A percentile compares a stretch with the other conserved stretches of the same genome.
Conservation (phyloP, 1,139 yeast species). For the Debaryomycetaceae sp. region DNA sequence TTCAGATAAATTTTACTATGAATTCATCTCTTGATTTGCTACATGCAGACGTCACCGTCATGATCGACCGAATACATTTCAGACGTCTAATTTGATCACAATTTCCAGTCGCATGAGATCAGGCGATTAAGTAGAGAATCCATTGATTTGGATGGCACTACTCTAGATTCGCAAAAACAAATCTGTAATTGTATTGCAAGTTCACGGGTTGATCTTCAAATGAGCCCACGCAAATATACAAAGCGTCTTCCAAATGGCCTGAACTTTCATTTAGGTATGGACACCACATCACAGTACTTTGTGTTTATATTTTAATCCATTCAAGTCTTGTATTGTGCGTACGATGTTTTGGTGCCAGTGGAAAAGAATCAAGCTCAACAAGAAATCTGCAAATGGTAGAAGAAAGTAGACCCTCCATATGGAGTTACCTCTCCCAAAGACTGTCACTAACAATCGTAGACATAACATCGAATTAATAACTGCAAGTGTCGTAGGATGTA, state of each 20-base stretch:
- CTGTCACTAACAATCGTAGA: constrained; percentile 1
- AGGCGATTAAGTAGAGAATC: too few species aligned
- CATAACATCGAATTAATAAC: constrained; percentile 5
- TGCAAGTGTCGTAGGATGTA: constrained; percentile 3
- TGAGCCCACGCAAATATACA: not conserved
- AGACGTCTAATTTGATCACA: too few species aligned
- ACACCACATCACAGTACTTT: constrained; percentile 10
- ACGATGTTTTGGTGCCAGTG: constrained; percentile 12
- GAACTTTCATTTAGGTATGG: not conserved
- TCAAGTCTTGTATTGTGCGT: constrained; percentile 13
- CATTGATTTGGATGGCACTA: too few species aligned
- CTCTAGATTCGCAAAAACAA: too few species aligned
- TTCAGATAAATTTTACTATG: too few species aligned
- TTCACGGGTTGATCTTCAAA: not conserved
- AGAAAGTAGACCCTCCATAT: constrained; percentile 9
- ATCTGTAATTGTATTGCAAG: too few species aligned
- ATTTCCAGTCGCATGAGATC: too few species aligned
- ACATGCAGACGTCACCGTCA: too few species aligned
- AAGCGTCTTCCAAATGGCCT: too few species aligned
- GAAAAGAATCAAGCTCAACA: constrained; percentile 12
- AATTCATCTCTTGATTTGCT: too few species aligned
- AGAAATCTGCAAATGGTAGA: constrained; percentile 16
- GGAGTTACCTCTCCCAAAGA: not conserved
- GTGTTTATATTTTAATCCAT: constrained; percentile 18
- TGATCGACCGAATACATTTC: too few species aligned